These are phyloP conservation scores for Brassica nigra DNA, from an alignment of 345 rosid species.

Conservation along the genomic window DNA sequence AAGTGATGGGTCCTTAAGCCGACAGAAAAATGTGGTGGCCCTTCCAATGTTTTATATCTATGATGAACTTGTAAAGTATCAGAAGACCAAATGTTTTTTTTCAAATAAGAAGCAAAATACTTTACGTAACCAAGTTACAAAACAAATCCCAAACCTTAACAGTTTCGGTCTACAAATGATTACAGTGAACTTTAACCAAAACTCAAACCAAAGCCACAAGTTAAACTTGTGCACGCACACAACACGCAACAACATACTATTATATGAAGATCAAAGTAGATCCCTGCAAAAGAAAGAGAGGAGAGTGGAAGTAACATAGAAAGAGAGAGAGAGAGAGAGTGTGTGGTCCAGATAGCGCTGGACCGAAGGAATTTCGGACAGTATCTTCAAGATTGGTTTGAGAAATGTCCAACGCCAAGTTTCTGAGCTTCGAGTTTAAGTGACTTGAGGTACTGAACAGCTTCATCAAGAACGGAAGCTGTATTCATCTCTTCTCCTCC, in stretches of 20 bases:
- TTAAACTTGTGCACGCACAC: neutral
- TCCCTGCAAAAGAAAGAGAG: conserved; percentile 25
- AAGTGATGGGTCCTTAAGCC: neutral
- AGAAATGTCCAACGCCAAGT: conserved; percentile 57
- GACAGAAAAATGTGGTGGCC: neutral
- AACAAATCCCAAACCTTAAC: conserved; percentile 1
- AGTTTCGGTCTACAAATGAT: neutral
- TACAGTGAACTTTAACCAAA: conserved; percentile 22
- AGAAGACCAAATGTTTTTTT: neutral
- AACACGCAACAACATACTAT: conserved; percentile 1
- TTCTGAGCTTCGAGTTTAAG: conserved; percentile 77
- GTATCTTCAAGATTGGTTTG: conserved; percentile 43
- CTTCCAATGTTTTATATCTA: neutral
- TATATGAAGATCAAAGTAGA: conserved; percentile 10
- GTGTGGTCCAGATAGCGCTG: conserved; percentile 20
- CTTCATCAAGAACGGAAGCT: conserved; percentile 73
- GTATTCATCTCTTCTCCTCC: conserved; percentile 77
- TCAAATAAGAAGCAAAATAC: neutral
- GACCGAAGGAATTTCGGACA: neutral
- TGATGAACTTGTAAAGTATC: neutral
- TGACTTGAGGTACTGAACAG: conserved; percentile 79
- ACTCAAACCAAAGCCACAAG: conserved; percentile 11
- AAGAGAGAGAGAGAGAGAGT: neutral
- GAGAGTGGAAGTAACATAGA: neutral
- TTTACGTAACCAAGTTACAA: neutral